Conservation (phyloP, 1,284 basidiomycete species). For the Volvariella volvacea region DNA sequence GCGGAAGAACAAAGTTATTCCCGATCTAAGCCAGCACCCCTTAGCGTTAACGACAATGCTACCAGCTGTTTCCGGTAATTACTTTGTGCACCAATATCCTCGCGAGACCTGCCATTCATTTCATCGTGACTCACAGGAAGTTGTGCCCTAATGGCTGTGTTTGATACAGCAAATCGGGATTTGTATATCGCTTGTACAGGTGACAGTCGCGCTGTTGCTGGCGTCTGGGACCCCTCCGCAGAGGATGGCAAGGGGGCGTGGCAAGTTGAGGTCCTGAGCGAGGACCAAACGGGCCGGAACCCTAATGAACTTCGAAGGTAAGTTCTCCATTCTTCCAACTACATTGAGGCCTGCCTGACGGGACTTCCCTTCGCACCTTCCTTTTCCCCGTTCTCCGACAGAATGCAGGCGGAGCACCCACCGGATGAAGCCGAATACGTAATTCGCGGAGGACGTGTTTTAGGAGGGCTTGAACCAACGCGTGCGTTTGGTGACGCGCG, state of each 20-base stretch:
- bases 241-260: constrained; percentile 55
- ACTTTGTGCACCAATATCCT: neutral
- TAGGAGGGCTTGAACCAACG: constrained; percentile 92
- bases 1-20: constrained; percentile 44
- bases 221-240: constrained; percentile 71
- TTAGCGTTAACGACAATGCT: constrained; percentile 65
- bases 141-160: constrained; percentile 79
- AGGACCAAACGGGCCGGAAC: constrained; percentile 95
- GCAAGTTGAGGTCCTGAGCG: constrained; percentile 87
- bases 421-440: constrained; percentile 75
- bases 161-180: constrained; percentile 78
- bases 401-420: constrained; percentile 89
- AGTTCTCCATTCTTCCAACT: constrained; percentile 7
- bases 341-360: too few species aligned
- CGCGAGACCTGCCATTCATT: constrained; percentile 1
- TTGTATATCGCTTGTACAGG: constrained; percentile 91
- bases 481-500: constrained; percentile 94
- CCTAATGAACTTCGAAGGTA: constrained; percentile 73
- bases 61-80: constrained; percentile 69
- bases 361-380: neutral
- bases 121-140: constrained; percentile 47
- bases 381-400: constrained; percentile 21
- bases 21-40: constrained; percentile 67
- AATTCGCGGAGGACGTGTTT: constrained; percentile 79
- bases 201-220: constrained; percentile 94